Evolutionary conservation across 805 yeast species (phyloP), one percentile per base, ranked within the genome.

Genomic region (Lipomyces yamadae): DNA sequence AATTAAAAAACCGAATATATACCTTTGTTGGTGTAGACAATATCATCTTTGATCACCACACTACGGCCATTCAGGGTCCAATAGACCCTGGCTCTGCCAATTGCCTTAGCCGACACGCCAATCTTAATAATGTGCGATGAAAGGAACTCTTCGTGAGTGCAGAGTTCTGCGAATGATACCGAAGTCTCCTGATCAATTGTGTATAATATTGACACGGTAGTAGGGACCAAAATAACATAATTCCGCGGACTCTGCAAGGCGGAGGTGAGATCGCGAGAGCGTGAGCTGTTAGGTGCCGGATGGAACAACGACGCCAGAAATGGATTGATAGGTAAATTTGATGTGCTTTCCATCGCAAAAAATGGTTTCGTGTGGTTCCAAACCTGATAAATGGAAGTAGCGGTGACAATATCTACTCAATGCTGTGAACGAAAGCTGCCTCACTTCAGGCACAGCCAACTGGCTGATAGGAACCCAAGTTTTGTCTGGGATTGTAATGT

Each of bases 151-250:
- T 84, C 84, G 55, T 80, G 81, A 62, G 83, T 83, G 74, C 91
- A 87, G 7, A 85, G 75, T 0, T 87, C 90, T 2, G 73, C 75
- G 63, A 86, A 81, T 32, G 10, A 79, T 70, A 1, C 73, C 59
- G 10, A 80, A 78, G 1, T 81, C 66, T 45, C 77, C 78, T 13
- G 69, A 60, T 63, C 71, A 82, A 85, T 29, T 67, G 75, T 69
- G 76, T 78, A 52, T 77, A 77, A 70, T 8, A 89, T 77, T 3
- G 83, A 76, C 33, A 77, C 74, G 0, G 88, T 77, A 3, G 87
- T 84, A 0, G 96, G 96, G 0, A 88, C 86, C 15, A 90, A 73
- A 11, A 90, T 74, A 2, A 86, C 81, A 74, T 82, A 86, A n/a
- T 83, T 83, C 35, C 80, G 81, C 42, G 88, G 86, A 8, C 62